Evolutionary conservation across 164 flowering plant genomes (phyloP).

Genomic region (Macadamia integrifolia): DNA sequence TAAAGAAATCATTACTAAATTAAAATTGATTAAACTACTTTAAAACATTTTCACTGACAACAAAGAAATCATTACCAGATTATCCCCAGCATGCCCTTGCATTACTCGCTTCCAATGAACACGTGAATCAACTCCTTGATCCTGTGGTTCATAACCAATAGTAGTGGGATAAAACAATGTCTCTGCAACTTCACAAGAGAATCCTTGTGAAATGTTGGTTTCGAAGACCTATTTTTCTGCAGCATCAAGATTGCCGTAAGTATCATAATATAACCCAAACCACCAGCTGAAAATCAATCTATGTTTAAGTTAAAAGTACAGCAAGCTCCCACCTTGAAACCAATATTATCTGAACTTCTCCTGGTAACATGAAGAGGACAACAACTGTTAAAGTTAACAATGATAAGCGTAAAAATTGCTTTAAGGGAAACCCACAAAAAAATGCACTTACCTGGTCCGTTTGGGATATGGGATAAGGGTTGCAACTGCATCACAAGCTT

Average conservation of each 20-base stretch:
- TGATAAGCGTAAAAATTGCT: no score
- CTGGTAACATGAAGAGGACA: conserved; percentile 66
- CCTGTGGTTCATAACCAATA: conserved; percentile 98
- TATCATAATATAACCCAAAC: conserved; percentile 1
- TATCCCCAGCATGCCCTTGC: conserved; percentile 99
- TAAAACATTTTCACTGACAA: background rate
- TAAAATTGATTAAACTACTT: conserved; percentile 4
- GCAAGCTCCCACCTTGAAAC: conserved; percentile 66
- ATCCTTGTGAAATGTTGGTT: conserved; percentile 85
- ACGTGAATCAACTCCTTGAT: conserved; percentile 81
- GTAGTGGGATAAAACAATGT: conserved; percentile 95
- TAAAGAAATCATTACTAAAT: no score
- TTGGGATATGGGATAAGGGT: conserved; percentile 75
- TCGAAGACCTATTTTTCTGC: conserved; percentile 68
- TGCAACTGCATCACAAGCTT: no score
- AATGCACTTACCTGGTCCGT: conserved; percentile 72
- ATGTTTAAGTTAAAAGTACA: background rate
- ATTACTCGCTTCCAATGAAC: conserved; percentile 97
- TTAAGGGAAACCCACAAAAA: background rate
- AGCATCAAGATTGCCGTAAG: conserved; percentile 5
- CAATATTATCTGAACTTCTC: conserved; percentile 98
- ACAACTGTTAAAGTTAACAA: background rate
- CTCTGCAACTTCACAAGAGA: conserved; percentile 84
- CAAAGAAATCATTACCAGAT: conserved; percentile 48
- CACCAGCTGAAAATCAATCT: background rate